Conservation (phyloP, 83 land plant genomes). For the Picea abies region DNA sequence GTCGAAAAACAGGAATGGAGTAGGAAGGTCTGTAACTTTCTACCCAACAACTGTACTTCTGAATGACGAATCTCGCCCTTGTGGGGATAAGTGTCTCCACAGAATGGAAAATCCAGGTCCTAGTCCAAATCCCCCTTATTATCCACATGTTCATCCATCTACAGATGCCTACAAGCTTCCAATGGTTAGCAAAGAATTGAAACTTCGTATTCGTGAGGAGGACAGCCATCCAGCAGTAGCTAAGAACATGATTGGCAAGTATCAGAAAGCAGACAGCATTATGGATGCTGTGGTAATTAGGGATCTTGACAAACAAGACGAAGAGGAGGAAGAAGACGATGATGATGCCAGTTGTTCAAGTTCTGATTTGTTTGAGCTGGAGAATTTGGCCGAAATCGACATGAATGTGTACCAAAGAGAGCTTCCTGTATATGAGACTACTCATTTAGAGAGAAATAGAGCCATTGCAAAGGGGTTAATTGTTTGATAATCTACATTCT, state of each 20-base stretch:
- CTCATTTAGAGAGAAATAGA: conserved; percentile 46
- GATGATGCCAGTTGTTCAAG: conserved; percentile 57
- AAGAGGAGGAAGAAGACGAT: background rate
- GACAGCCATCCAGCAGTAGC: too few species aligned
- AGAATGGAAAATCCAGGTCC: background rate
- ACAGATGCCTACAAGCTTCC: too few species aligned
- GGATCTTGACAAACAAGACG: conserved; percentile 6
- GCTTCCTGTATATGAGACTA: conserved; percentile 63
- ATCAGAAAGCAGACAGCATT: too few species aligned
- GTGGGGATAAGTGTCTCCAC: conserved; percentile 36
- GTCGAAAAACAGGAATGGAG: too few species aligned
- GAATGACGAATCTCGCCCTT: conserved; percentile 39
- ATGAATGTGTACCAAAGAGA: conserved; percentile 40
- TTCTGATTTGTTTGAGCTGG: conserved; percentile 72
- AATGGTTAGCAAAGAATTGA: too few species aligned
- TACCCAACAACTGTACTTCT: conserved; percentile 43
- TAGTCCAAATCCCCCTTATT: too few species aligned
- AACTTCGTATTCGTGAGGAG: too few species aligned
- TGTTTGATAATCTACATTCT: background rate
- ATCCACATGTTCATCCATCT: too few species aligned
- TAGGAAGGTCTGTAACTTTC: conserved; percentile 41
- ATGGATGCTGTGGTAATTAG: background rate
- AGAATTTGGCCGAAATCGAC: conserved; percentile 41
- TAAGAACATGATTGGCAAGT: too few species aligned
- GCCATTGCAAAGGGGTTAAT: conserved; percentile 44